Evolutionary conservation across 306 rosid species (phyloP), one percentile per base, ranked within the genome.

Genomic region (Bauhinia variegata): DNA sequence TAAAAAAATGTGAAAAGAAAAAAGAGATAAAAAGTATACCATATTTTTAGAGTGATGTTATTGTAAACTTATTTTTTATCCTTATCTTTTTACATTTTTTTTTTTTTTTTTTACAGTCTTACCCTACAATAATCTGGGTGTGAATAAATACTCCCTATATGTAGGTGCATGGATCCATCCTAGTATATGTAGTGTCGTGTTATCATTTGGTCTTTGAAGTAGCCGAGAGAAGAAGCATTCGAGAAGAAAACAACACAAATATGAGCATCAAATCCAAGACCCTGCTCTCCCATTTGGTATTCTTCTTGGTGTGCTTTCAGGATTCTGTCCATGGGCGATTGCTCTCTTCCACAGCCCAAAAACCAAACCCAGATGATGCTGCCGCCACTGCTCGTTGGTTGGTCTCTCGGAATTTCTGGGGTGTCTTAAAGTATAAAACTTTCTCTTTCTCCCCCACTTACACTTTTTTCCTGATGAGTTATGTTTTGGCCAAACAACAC

Each of bases 371-470:
- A 5, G 36, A 77, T 11, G 57, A 83, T 43, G 86, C 90, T 54
- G 84, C 87, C 5, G 91, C 89, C 4, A 76, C 87, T 32, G 95
- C 97, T 72, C 97, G 95, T 28, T 89, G 97, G 96, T 71, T 92
- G 74, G 80, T 85, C 69, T 75, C 95, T 41, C 80, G n/a, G 67
- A 92, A 84, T 75, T 80, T 67, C 44, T 92, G 91, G 97, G 97
- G 95, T 7, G 91, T 84, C 80, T 65, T 89, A 61, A 89, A 80
- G 97, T 87, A 81, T 14, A 12, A 7, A 4, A n/a, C 19, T 34
- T 41, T 70, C 2, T 9, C 51, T 60, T 58, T n/a, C n/a, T n/a
- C n/a, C n/a, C n/a, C 51, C 8, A 16, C 5, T 46, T 5, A 14
- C 4, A 23, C 28, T 23, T 23, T 23, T n/a, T 23, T 23, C 28